A percentile compares a stretch with the other conserved stretches of the same genome.
Conservation (phyloP, 2,329 filamentous ascomycete species). For the Trichothecium roseum region DNA sequence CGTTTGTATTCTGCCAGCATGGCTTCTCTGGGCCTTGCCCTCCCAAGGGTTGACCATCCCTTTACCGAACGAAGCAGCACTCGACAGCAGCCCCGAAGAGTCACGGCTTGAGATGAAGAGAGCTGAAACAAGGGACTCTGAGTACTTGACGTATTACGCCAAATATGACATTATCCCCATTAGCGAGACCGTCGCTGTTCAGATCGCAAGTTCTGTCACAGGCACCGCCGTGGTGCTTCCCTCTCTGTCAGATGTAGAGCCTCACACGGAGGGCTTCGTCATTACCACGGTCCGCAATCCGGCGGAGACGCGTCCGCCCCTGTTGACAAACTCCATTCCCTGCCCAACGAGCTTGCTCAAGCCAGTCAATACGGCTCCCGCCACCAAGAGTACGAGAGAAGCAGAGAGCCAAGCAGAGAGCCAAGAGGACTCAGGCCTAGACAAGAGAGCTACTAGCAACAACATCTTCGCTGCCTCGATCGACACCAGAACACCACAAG, state of each 20-base stretch:
- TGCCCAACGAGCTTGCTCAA: conserved; percentile 22
- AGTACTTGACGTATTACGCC: conserved; percentile 14
- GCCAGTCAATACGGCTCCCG: conserved; percentile 9
- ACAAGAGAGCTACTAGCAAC: conserved; percentile 18
- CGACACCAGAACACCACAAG: conserved; percentile 37
- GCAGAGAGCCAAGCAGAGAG: background rate
- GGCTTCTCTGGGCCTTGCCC: conserved; percentile 16
- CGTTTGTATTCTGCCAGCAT: conserved; percentile 10
- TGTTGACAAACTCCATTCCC: conserved; percentile 23
- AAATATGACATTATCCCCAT: conserved; percentile 15
- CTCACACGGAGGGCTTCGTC: conserved; percentile 20
- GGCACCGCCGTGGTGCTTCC: conserved; percentile 18
- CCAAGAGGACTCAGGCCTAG: background rate
- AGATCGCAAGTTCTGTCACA: conserved; percentile 12
- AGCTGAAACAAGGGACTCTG: conserved; percentile 6
- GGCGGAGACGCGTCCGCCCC: conserved; percentile 8
- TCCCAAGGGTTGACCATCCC: conserved; percentile 12
- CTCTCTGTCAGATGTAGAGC: conserved; percentile 14
- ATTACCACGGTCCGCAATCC: conserved; percentile 12
- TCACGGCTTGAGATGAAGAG: conserved; percentile 10
- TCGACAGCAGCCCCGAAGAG: conserved; percentile 5
- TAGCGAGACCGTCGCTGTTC: conserved; percentile 14
- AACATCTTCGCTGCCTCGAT: conserved; percentile 49
- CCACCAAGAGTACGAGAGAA: conserved; percentile 9
- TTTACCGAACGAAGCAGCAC: conserved; percentile 4